Base-by-base conservation (phyloP, 176 grass and related monocot species). In the Raddia guianensis region DNA sequence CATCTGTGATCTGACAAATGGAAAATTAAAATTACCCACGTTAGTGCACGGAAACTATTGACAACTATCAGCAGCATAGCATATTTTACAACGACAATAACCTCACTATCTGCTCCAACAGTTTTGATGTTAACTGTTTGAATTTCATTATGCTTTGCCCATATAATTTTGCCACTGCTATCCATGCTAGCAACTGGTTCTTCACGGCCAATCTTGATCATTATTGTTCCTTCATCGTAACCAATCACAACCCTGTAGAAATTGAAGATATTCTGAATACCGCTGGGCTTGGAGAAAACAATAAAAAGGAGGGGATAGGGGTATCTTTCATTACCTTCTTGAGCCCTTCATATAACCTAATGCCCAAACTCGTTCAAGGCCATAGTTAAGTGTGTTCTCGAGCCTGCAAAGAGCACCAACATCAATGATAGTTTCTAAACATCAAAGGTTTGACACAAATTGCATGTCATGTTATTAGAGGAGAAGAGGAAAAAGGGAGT, bases 41-140 rank as follows among this genome's bases (percentile, higher is more conserved):
- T 85, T 49, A 55, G 58, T 73, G 48, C 34, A n/a, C 18, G 76
- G 37, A 85, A 72, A 35, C 21, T 5, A 55, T 0, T 49, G 40
- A 74, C 12, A 58, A 35, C 49, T 74, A 9, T 49, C 42, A 42
- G 59, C 5, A 66, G 12, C 40, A 37, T 80, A 35, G 16, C 42
- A 80, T 20, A 6, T 18, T 32, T 9, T 42, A 18, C 70, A 74
- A 86, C 34, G 49, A 69, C 67, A 80, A 69, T 62, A 80, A 91
- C 94, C 94, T 97, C 94, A 77, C 69, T 58, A 33, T 95, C 93
- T 12, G 79, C 93, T 52, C 94, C 94, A 83, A 97, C 74, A 49
- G 91, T 27, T 81, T 97, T 97, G 68, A 97, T 97, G 83, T 97
- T 97, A 35, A 97, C 89, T 10, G 94, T 97, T 74, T 97, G 94